phyloP scores from a whole-genome alignment of 2,329 filamentous ascomycete genomes.

The Colletotrichum phormii region DNA sequence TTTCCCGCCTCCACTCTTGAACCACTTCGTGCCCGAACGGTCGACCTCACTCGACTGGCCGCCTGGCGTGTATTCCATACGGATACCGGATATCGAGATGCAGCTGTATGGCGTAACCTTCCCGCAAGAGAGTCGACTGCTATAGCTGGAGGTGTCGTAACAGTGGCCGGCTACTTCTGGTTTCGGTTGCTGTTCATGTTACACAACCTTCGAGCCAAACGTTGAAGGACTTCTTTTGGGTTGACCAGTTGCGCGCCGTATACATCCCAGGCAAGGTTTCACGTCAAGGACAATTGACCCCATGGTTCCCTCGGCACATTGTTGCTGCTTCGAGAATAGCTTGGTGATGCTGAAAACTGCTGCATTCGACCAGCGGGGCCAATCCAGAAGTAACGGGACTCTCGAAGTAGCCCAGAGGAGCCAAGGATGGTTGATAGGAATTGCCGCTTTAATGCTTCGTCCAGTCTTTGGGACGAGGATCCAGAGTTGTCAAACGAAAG shows the following conservation, averaged over 20 bases:
- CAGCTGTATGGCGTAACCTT: not conserved
- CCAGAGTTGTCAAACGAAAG: slow-evolving; percentile 15
- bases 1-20: slow-evolving; percentile 21
- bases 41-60: slow-evolving; percentile 15
- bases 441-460: slow-evolving; percentile 16
- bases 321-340: not conserved
- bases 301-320: not conserved
- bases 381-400: not conserved
- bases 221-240: not conserved
- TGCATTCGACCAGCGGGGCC: slow-evolving; percentile 1
- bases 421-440: not conserved
- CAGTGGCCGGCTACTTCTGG: not conserved
- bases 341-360: not conserved
- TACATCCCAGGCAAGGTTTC: not conserved
- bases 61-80: no score
- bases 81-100: slow-evolving; percentile 6
- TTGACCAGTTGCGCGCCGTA: not conserved
- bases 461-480: slow-evolving; percentile 9
- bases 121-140: not conserved
- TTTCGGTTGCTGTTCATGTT: not conserved
- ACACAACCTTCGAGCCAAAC: not conserved
- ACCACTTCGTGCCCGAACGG: not conserved
- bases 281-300: slow-evolving; percentile 3
- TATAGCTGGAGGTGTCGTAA: not conserved
- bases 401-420: not conserved